These are phyloP conservation scores for Zelopaecilomyces penicillatus DNA, from an alignment of 2,329 filamentous ascomycete genomes.

Conservation along the genomic window DNA sequence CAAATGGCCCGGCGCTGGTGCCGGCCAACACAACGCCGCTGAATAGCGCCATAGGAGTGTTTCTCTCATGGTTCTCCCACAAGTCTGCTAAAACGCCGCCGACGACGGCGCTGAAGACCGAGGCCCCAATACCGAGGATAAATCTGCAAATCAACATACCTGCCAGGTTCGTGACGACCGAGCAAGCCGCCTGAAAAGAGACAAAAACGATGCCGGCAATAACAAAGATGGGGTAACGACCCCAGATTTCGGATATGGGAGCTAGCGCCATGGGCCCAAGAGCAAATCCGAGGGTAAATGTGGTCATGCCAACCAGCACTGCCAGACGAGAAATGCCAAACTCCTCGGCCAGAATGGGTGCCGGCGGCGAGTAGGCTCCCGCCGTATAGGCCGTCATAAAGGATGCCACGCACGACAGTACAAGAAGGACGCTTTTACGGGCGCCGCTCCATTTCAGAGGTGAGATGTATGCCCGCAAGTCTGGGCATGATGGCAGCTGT, in stretches of 20 bases:
- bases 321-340: conserved; percentile 59
- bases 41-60: conserved; percentile 85
- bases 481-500: conserved; percentile 48
- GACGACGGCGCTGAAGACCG: conserved; percentile 78
- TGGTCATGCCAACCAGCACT: conserved; percentile 67
- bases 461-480: conserved; percentile 57
- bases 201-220: conserved; percentile 65
- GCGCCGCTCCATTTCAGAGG: conserved; percentile 65
- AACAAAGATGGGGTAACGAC: conserved; percentile 74
- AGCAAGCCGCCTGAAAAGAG: conserved; percentile 62
- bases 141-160: conserved; percentile 72
- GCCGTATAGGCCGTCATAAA: conserved; percentile 72
- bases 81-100: conserved; percentile 88
- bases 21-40: conserved; percentile 70
- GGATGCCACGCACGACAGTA: conserved; percentile 68
- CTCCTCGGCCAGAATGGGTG: conserved; percentile 54
- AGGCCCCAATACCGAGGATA: conserved; percentile 67
- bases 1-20: conserved; percentile 69
- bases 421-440: conserved; percentile 63
- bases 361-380: conserved; percentile 68
- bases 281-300: conserved; percentile 74
- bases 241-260: conserved; percentile 82
- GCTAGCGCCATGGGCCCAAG: conserved; percentile 81
- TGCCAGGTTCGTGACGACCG: conserved; percentile 57
- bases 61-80: conserved; percentile 68